A percentile compares a stretch with the other conserved stretches of the same genome.
Evolutionary conservation across 805 yeast species (phyloP).

Genomic region (Wickerhamiella dianesei): DNA sequence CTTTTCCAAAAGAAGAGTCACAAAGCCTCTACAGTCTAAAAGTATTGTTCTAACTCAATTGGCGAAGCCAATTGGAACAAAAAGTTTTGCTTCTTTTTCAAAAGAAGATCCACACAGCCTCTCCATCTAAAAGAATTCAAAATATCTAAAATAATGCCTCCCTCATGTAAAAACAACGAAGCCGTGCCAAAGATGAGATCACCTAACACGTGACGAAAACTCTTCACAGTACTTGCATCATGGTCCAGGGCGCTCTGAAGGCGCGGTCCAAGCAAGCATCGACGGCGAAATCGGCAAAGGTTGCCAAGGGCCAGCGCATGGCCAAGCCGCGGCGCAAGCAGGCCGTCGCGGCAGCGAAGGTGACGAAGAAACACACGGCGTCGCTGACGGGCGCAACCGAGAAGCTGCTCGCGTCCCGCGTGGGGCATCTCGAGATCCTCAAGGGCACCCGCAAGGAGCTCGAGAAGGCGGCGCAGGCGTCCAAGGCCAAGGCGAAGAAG

Average conservation of each 20-base stretch:
- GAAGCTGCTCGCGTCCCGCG: slow-evolving; percentile 72
- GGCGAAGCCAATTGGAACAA: too few species aligned
- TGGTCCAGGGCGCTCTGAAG: slow-evolving; percentile 29
- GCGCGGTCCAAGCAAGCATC: slow-evolving; percentile 11
- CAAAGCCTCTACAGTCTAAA: too few species aligned
- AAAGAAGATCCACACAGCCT: too few species aligned
- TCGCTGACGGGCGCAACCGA: slow-evolving; percentile 56
- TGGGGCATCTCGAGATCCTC: slow-evolving; percentile 83
- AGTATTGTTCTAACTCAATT: too few species aligned
- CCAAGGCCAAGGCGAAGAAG: slow-evolving; percentile 3
- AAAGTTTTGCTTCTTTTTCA: too few species aligned
- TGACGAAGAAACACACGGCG: slow-evolving; percentile 42
- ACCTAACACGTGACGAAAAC: too few species aligned
- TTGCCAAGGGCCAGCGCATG: slow-evolving; percentile 29
- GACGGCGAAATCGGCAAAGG: slow-evolving; percentile 28
- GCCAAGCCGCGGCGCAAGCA: slow-evolving; percentile 46
- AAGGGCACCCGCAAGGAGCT: slow-evolving; percentile 81
- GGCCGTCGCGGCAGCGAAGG: slow-evolving; percentile 45
- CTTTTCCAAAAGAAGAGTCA: too few species aligned
- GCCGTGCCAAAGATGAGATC: too few species aligned
- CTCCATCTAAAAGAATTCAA: too few species aligned
- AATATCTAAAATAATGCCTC: too few species aligned
- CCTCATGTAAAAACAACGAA: too few species aligned
- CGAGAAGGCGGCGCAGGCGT: slow-evolving; percentile 41
- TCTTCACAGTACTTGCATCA: too few species aligned